A percentile compares a stretch with the other conserved stretches of the same genome.
Conservation (phyloP, 116 monocot species). For the Dioscorea cayenensis region DNA sequence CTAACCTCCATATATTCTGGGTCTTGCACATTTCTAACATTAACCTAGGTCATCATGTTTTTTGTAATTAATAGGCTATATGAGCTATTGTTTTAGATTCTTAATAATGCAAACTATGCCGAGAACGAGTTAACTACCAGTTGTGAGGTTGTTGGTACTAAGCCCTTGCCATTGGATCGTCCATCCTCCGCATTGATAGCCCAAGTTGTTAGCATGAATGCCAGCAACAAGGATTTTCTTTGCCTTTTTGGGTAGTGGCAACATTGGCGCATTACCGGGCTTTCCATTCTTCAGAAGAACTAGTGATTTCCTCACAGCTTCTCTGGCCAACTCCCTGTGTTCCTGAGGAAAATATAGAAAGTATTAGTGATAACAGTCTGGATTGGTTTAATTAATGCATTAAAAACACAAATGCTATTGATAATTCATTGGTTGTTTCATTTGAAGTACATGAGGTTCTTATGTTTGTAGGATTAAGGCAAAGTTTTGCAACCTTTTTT, state of each 20-base stretch:
- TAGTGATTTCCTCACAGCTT: slow-evolving; percentile 53
- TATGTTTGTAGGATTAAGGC: neutral
- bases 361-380: neutral
- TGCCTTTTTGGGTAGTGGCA: slow-evolving; percentile 37
- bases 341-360: neutral
- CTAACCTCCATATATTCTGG: no score
- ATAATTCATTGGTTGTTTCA: no score
- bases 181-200: slow-evolving; percentile 60
- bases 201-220: slow-evolving; percentile 47
- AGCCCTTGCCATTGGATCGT: slow-evolving; percentile 52
- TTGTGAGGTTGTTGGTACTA: slow-evolving; percentile 28
- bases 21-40: no score
- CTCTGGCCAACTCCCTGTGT: slow-evolving; percentile 36
- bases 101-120: neutral
- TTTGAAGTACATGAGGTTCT: no score
- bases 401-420: no score
- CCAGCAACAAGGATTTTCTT: slow-evolving; percentile 44
- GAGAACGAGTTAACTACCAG: slow-evolving; percentile 2
- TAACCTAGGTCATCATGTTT: no score
- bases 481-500: slow-evolving; percentile 35
- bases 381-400: no score
- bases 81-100: no score
- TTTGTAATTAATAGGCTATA: no score
- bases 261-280: slow-evolving; percentile 15
- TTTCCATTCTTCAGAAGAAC: slow-evolving; percentile 48